Percentiles rank a stretch among this genome's conserved stretches.
These are phyloP conservation scores for Pilatotrama ljubarskyi DNA, from an alignment of 768 basidiomycete genomes.

Conservation along the genomic window DNA sequence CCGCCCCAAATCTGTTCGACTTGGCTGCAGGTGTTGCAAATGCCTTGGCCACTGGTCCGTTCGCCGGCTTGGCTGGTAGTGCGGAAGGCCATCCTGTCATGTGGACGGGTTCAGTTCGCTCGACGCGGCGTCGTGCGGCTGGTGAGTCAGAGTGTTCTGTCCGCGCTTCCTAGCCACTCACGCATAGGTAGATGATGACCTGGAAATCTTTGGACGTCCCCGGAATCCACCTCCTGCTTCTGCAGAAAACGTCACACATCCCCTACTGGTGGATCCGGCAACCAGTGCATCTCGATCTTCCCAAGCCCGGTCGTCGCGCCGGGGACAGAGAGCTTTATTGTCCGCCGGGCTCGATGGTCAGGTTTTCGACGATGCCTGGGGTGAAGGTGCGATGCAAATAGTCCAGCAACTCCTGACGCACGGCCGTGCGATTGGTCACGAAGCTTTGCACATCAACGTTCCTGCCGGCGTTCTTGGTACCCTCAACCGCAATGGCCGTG, in stretches of 20 bases:
- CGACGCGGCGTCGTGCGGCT: constrained; percentile 53
- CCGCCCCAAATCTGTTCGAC: constrained; percentile 44
- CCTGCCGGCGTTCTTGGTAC: constrained; percentile 64
- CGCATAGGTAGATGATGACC: constrained; percentile 46
- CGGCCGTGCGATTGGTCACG: constrained; percentile 49
- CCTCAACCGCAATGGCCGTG: constrained; percentile 50
- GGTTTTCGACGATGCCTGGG: constrained; percentile 79
- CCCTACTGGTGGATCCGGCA: constrained; percentile 71
- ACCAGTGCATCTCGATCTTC: constrained; percentile 44
- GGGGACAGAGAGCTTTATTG: constrained; percentile 53
- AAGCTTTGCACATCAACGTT: constrained; percentile 78
- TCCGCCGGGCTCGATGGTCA: constrained; percentile 37
- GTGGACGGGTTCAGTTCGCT: constrained; percentile 39
- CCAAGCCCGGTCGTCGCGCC: constrained; percentile 51
- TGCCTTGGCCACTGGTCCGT: constrained; percentile 12
- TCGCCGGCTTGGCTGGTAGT: constrained; percentile 32
- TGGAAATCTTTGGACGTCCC: constrained; percentile 63
- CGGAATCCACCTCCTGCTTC: constrained; percentile 51
- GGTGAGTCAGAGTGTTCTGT: constrained; percentile 33
- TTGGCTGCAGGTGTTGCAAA: constrained; percentile 55
- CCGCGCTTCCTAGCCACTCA: not conserved
- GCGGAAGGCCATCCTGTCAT: constrained; percentile 35
- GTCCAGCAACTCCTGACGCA: constrained; percentile 80
- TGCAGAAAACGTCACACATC: constrained; percentile 78
- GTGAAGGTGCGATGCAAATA: constrained; percentile 77